Evolutionary conservation across 2,329 filamentous ascomycete species (phyloP).

Genomic region (Beauveria sp.): DNA sequence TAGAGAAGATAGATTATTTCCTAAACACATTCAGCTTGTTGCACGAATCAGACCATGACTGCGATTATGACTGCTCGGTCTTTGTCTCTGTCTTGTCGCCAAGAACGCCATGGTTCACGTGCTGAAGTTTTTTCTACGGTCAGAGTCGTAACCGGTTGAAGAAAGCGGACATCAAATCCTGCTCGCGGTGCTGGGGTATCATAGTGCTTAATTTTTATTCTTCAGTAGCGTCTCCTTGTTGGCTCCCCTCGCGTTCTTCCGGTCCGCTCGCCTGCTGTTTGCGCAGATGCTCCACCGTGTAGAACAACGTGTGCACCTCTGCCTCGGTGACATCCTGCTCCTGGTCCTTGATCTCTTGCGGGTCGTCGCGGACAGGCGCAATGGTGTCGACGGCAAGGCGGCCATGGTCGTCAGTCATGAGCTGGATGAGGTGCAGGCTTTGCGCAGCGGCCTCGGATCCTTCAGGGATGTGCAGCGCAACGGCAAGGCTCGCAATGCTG

Average conservation of each 20-base stretch:
- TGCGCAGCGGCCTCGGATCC: slow-evolving; percentile 16
- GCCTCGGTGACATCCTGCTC: slow-evolving; percentile 28
- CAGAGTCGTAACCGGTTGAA: no score
- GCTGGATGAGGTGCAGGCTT: slow-evolving; percentile 24
- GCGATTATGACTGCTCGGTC: not conserved
- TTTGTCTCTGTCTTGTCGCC: not conserved
- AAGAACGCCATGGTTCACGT: not conserved
- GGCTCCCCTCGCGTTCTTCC: slow-evolving; percentile 18
- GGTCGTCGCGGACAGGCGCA: slow-evolving; percentile 18
- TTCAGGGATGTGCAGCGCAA: slow-evolving; percentile 32
- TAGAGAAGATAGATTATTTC: slow-evolving; percentile 5
- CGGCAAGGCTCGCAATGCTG: slow-evolving; percentile 25
- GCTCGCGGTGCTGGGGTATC: not conserved
- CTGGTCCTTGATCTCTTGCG: slow-evolving; percentile 22
- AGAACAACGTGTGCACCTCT: slow-evolving; percentile 36
- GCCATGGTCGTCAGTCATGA: slow-evolving; percentile 23
- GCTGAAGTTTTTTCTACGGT: not conserved
- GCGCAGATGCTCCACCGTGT: slow-evolving; percentile 39
- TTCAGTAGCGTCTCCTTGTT: slow-evolving; percentile 7
- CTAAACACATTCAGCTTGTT: not conserved
- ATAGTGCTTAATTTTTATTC: not conserved
- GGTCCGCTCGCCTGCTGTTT: slow-evolving; percentile 29
- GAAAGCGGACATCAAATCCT: no score
- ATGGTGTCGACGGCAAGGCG: slow-evolving; percentile 24
- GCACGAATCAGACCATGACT: slow-evolving; percentile 1